Base-by-base conservation (phyloP, 345 rosid genomes). In the Murraya koenigii region DNA sequence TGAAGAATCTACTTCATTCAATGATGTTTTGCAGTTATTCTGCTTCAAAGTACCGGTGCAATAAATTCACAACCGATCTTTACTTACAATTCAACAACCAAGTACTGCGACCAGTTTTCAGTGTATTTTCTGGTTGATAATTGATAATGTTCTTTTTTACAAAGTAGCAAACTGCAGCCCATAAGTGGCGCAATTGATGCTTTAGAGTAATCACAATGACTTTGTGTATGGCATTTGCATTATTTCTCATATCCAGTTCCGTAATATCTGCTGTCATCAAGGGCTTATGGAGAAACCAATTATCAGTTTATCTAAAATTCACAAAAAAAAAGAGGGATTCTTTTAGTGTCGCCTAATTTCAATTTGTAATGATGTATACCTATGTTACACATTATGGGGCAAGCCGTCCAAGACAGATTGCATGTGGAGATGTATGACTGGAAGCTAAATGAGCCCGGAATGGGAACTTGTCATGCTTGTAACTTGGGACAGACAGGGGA, bases 401-500 rank as follows among this genome's bases (percentile, higher is more conserved):
- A 47, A 38, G 8, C 32, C 63, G n/a, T 19, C 32, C 63, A 10
- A 54, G 62, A 41, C 47, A 55, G 28, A 55, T 38, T 52, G 66
- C 62, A 38, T 73, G 3, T 73, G 17, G 49, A 13, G 49, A 44
- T 3, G 5, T 44, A 13, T 38, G 39, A 52, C n/a, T 41, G 4
- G 35, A 55, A 7, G 23, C 7, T 14, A 66, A 32, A 33, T 63
- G 33, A 73, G 13, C 41, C 47, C 67, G 59, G 22, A 22, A 44
- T 62, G 6, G 56, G 8, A 47, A 20, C 52, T 65, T 44, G 69
- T 88, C 87, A 89, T 71, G 86, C 85, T 80, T 88, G 80, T 55
- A 91, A 79, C 75, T 85, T 91, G 38, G 74, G 93, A 75, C 95
- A 91, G 59, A 76, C 36, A 7, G 63, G 78, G 36, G 89, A 49